Base-by-base conservation (phyloP, 2,329 filamentous ascomycete genomes). In the Penicillium sp. region DNA sequence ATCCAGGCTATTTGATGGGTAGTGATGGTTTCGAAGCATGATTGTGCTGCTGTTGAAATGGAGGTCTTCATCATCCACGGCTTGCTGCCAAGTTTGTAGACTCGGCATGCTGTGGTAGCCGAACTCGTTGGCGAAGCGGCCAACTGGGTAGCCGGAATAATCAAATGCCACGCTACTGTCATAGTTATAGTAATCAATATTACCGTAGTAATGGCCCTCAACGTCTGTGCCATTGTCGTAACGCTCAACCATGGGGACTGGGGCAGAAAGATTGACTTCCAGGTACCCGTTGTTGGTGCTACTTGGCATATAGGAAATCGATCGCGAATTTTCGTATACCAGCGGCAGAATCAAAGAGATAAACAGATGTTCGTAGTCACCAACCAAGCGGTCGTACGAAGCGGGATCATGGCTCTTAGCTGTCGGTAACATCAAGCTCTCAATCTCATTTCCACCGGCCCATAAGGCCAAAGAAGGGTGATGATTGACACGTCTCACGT, bases 21-120 rank as follows among this genome's bases (percentile, higher is more conserved):
- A 81, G 65, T 87, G 84, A 42, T 84, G 83, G 61, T 86, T 85
- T 7, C 82, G 78, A 1, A 83, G 75, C 51, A 81, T 68, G 41
- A 86, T 75, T 0, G 76, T 77, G 2, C 76, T 78, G 47, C 79
- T 83, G 63, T 86, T 84, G 75, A 86, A 84, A 54, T 76, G 62
- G 0, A 86, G 72, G 36, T 85, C 79, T 5, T 75, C 65, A 1
- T 76, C 71, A 1, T 76, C 69, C 0, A 86, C 65, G 2, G 78
- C 82, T 61, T 82, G 77, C 39, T 75, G 74, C 83, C 83, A 86
- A 2, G 76, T 80, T 55, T 84, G 79, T 0, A 86, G 63, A 47
- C 79, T 81, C 0, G 84, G 84, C 83, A 86, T 84, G 51, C 78
- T 81, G 61, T 84, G 82, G 64, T 79, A 86, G 23, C 84, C 84